phyloP scores from a whole-genome alignment of 306 rosid species.

The Cicer judaicum region DNA sequence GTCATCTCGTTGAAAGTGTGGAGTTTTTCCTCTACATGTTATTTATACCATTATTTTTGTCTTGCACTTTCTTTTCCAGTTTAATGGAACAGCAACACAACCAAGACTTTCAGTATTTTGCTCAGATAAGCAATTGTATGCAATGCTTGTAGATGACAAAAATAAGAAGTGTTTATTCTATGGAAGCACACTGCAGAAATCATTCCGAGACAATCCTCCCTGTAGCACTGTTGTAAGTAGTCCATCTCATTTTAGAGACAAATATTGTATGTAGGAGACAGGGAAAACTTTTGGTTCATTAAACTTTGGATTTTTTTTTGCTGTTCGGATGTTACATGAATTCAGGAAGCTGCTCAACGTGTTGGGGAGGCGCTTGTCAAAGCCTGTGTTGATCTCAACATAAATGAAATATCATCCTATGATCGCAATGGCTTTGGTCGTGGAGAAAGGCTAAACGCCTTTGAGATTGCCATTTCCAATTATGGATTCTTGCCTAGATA shows the following conservation, averaged over 20 bases:
- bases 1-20: neutral
- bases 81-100: conserved; percentile 67
- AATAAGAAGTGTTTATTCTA: conserved; percentile 82
- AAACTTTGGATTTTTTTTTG: conserved; percentile 13
- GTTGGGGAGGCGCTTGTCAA: conserved; percentile 80
- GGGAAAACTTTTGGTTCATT: conserved; percentile 9
- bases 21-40: neutral
- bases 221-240: conserved; percentile 64
- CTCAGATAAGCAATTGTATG: conserved; percentile 83
- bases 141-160: conserved; percentile 88
- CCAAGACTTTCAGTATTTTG: conserved; percentile 96
- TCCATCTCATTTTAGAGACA: conserved; percentile 29
- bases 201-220: conserved; percentile 55
- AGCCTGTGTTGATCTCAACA: conserved; percentile 66
- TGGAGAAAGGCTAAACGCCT: conserved; percentile 72
- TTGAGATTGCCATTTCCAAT: conserved; percentile 67
- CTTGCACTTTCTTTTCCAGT: conserved; percentile 52
- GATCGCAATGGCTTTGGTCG: conserved; percentile 77
- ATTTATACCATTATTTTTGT: neutral
- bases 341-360: conserved; percentile 78
- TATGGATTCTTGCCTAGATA: conserved; percentile 76
- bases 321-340: conserved; percentile 12
- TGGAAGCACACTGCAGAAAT: conserved; percentile 83
- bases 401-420: conserved; percentile 73
- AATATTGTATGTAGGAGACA: neutral